Evolutionary conservation across 1,139 yeast genomes (phyloP), one percentile per base, ranked within the genome.

Genomic region (Geotrichum phurueaensis): DNA sequence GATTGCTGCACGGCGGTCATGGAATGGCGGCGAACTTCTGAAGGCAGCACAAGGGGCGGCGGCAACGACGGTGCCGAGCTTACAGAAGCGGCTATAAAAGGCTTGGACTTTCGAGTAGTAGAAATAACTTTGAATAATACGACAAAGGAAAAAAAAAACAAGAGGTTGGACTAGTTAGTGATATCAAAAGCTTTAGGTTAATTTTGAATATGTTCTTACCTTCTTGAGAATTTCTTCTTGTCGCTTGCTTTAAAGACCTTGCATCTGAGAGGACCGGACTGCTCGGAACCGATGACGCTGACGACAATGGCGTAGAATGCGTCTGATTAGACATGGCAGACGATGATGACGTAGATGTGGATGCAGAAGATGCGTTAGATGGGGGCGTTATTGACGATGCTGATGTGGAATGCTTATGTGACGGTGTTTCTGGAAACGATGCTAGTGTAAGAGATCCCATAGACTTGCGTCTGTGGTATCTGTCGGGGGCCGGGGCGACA

Each of bases 391-490:
- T 57, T 49, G 67, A 56, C 45, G 62, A 51, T 51, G 61, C 53
- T 51, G 64, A 25, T 53, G 52, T 39, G 39, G 59, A 52, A 47
- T 53, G 31, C 13, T 36, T 36, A 25, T 25, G 23, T 29, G 31
- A 31, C 49, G 59, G 51, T 22, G 57, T 29, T 48, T 53, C 45
- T 25, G 53, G 49, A 48, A 58, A 39, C 31, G 61, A 56, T 23
- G 62, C 53, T 36, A 61, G 56, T 51, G 62, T 48, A 29, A 60
- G 48, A 25, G 64, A 50, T 20, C 60, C 39, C 31, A 64, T 59
- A 12, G 67, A 68, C 62, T 65, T 65, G 55, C 70, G 63, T 22
- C 74, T 69, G 60, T 71, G 73, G 57, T 71, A 71, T 22, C 74
- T 62, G 54, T 68, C 73, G 20, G 74, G 74, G 48, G 64, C 63